Evolutionary conservation across 140 eudicot species (phyloP), one percentile per base, ranked within the genome.

Genomic region (Cichorium intybus): DNA sequence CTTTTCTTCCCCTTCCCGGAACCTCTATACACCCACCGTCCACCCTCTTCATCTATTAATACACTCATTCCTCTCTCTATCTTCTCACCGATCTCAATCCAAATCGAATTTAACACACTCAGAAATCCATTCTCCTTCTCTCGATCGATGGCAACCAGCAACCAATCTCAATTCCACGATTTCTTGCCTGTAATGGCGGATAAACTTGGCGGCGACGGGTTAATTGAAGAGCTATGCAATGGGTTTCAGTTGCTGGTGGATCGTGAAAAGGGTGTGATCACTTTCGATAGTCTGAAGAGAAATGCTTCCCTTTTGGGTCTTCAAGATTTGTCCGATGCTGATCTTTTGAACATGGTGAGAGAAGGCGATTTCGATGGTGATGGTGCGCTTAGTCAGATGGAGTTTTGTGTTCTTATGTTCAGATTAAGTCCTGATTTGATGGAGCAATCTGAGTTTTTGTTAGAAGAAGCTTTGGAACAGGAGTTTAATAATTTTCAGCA

Each of bases 341-440:
- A 89, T 55, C 48, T 89, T 0, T 14, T 46, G 43, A 62, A 82
- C 10, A 89, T 89, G 96, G 17, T 89, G 43, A 80, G 53, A 62
- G 85, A 89, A 78, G 96, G 96, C 0, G 95, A 89, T 74, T 73
- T 73, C 31, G 95, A 89, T 51, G 95, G 90, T 4, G 96, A 89
- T 70, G 95, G 85, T 1, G 95, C 83, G 7, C 80, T 89, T 12
- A 78, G 71, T 74, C 85, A 88, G 79, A 88, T 85, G 96, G 96
- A 89, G 21, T 89, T 85, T 80, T 89, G 95, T 50, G 96, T 89
- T 50, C 81, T 89, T 58, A 89, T 89, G 96, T 89, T 85, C 22
- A 89, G 96, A 77, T 76, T 89, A 53, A 89, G 96, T 48, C 95
- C 95, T 33, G 86, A 89, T n/a, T 80, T 89, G 61, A 85, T 89